These are phyloP conservation scores for Ustilago trichophora DNA, from an alignment of 1,284 basidiomycete genomes.

Conservation along the genomic window DNA sequence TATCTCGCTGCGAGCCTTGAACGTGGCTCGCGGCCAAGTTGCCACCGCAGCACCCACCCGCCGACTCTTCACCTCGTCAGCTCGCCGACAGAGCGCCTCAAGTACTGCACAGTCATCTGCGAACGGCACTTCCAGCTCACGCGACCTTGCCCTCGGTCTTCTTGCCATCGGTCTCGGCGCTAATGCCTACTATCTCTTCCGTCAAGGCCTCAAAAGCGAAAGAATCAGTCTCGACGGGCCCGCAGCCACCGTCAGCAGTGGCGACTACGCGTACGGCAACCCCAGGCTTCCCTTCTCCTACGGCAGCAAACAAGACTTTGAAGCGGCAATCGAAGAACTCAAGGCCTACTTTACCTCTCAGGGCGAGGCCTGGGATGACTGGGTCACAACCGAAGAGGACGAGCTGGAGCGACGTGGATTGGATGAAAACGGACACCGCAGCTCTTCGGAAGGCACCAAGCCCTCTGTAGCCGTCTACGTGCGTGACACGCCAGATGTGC, in stretches of 20 bases:
- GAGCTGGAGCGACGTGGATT: slow-evolving; percentile 43
- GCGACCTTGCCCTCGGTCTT: slow-evolving; percentile 22
- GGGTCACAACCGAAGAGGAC: slow-evolving; percentile 38
- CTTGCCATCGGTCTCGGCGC: slow-evolving; percentile 32
- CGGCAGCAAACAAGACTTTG: slow-evolving; percentile 37
- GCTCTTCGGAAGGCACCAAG: slow-evolving; percentile 33
- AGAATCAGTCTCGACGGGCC: slow-evolving; percentile 21
- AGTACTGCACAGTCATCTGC: neutral
- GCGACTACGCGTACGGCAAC: slow-evolving; percentile 9
- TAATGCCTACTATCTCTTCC: slow-evolving; percentile 30
- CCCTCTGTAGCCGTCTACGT: slow-evolving; percentile 52
- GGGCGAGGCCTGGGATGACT: slow-evolving; percentile 33
- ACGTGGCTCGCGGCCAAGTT: slow-evolving; percentile 1
- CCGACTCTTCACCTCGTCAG: slow-evolving; percentile 5
- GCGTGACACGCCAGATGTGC: slow-evolving; percentile 49
- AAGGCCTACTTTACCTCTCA: slow-evolving; percentile 45
- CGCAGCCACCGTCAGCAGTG: neutral
- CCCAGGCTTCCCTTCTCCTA: slow-evolving; percentile 40
- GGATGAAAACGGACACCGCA: slow-evolving; percentile 43
- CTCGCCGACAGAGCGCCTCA: slow-evolving; percentile 10
- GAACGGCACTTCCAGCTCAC: slow-evolving; percentile 1
- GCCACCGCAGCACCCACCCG: neutral
- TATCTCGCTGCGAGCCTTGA: neutral
- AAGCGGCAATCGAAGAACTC: slow-evolving; percentile 43
- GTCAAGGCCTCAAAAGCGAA: neutral